Base-by-base conservation (phyloP, 768 basidiomycete genomes). In the Boletellus sp. region DNA sequence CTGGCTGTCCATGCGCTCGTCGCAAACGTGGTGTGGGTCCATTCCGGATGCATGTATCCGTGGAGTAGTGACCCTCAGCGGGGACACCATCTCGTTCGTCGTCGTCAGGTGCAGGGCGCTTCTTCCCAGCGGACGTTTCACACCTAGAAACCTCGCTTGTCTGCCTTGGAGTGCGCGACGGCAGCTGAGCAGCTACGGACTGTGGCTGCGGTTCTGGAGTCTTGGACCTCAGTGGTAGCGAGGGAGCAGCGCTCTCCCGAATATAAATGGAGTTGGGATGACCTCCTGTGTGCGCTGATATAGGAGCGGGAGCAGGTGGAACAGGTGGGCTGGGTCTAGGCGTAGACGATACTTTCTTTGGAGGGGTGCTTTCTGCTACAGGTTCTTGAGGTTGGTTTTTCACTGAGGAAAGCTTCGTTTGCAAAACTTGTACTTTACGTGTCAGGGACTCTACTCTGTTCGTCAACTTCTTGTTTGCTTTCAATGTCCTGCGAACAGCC, bases 381-480 rank as follows among this genome's bases (percentile, higher is more conserved):
- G 51, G 46, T 44, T 54, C 45, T 45, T 62, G 58, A 43, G 57
- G 47, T 33, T 73, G 61, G 17, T 70, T 77, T 61, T 83, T 83
- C 40, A 77, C 71, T 3, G 75, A 77, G 2, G 76, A 69, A 33
- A 90, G 66, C 62, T 87, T 90, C 15, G 76, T 71, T 63, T 91
- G 87, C 53, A 90, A 65, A 45, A 75, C 80, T 55, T 86, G 83
- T 36, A 85, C 78, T 64, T 90, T 91, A 44, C 87, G 79, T 47
- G 78, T 82, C 24, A 91, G 71, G 10, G 78, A 72, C 48, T 90
- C 89, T 34, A 88, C 80, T 66, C 85, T 90, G 49, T 70, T 71
- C 3, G 71, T 71, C 22, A 91, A 73, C 57, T 85, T 89, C 73
- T 89, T 90, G 70, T 87, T 90, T 55, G 85, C 83, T 66, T 89